Evolutionary conservation across 306 rosid genomes (phyloP).

Genomic region (Acacia acuminata): DNA sequence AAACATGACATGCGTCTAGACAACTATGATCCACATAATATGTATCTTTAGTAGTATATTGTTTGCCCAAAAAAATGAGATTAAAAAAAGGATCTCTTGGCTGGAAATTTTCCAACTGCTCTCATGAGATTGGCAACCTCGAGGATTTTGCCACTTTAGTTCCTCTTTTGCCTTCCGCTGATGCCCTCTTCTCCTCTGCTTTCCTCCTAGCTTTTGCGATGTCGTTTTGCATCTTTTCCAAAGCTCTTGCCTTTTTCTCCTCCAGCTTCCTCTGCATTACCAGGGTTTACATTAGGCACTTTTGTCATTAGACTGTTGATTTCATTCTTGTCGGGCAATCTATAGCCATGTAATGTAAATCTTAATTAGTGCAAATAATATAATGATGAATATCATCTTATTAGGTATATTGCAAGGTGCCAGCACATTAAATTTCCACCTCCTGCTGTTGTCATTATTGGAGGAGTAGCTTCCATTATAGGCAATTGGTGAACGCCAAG

Average conservation of each 20-base stretch:
- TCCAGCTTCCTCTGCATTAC: constrained; percentile 85
- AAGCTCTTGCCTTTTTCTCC: constrained; percentile 85
- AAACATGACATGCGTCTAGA: constrained; percentile 22
- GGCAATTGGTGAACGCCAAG: neutral
- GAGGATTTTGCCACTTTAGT: constrained; percentile 80
- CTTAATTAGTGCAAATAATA: neutral
- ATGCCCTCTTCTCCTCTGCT: constrained; percentile 90
- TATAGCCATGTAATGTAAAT: neutral
- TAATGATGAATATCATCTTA: neutral
- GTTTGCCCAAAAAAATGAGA: neutral
- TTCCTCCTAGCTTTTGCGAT: constrained; percentile 84
- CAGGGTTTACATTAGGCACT: neutral
- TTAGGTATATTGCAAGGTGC: constrained; percentile 4
- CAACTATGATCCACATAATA: constrained; percentile 21
- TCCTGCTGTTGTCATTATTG: neutral
- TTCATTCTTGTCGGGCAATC: neutral
- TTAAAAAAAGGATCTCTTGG: constrained; percentile 81
- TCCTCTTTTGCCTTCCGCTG: constrained; percentile 91
- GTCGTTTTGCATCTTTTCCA: constrained; percentile 85
- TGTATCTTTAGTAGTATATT: neutral
- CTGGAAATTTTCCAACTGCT: constrained; percentile 93
- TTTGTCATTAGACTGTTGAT: neutral
- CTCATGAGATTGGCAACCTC: constrained; percentile 82
- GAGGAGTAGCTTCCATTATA: constrained; percentile 16
- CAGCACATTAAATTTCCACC: neutral